Evolutionary conservation across 2,329 filamentous ascomycete genomes (phyloP).

Genomic region (Rhynchosporium agropyri): DNA sequence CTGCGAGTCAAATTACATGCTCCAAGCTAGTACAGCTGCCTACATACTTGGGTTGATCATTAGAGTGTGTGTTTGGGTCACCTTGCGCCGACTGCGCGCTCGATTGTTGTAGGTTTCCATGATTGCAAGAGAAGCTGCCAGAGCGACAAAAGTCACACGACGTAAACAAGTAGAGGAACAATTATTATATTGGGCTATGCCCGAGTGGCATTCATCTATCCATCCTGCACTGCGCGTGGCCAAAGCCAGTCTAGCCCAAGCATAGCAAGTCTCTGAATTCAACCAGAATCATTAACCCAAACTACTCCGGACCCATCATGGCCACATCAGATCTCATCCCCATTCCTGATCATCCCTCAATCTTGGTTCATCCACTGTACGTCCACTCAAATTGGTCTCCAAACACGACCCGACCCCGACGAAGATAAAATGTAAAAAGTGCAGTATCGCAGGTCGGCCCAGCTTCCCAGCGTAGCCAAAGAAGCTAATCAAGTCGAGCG

Average conservation of each 20-base stretch:
- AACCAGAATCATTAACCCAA: conserved; percentile 15
- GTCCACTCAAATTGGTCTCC: conserved; percentile 10
- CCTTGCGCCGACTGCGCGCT: too few relatives aligned
- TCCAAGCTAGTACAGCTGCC: too few relatives aligned
- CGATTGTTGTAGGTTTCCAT: too few relatives aligned
- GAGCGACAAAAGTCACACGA: too few relatives aligned
- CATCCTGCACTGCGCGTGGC: conserved; percentile 5
- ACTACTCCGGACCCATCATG: conserved; percentile 6
- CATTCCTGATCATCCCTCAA: neutral
- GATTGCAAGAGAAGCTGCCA: too few relatives aligned
- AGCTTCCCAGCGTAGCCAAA: conserved; percentile 20
- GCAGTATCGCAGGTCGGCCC: conserved; percentile 15
- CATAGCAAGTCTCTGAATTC: conserved; percentile 5
- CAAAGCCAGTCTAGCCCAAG: conserved; percentile 10
- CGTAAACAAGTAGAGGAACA: neutral
- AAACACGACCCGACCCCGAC: conserved; percentile 1
- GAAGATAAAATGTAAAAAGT: conserved; percentile 5
- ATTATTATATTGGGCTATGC: conserved; percentile 4
- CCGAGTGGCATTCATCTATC: neutral
- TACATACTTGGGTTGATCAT: too few relatives aligned
- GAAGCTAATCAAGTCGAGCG: conserved; percentile 19
- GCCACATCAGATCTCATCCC: neutral
- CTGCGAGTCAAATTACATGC: too few relatives aligned
- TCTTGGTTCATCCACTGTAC: conserved; percentile 13
- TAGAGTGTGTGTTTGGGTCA: too few relatives aligned